Conservation (phyloP, 306 rosid species). For the Spatholobus suberectus region DNA sequence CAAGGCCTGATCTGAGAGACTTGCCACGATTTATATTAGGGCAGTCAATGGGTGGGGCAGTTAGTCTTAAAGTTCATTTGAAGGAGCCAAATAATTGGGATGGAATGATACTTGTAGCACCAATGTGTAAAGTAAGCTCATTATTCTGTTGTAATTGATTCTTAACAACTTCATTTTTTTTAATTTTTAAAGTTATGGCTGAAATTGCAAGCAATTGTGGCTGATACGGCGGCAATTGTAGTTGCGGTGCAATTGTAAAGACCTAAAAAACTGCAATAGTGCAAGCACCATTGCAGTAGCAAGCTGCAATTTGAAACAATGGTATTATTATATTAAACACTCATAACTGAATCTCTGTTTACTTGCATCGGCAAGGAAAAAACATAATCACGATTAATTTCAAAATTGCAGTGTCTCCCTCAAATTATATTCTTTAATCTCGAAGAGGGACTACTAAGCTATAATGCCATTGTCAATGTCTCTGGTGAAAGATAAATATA, state of each 20-base stretch:
- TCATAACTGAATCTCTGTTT: background rate
- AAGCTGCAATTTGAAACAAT: background rate
- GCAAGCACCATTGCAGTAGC: background rate
- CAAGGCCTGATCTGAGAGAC: slow-evolving; percentile 65
- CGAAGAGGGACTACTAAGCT: background rate
- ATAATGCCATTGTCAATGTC: background rate
- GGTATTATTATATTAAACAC: background rate
- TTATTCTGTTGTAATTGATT: slow-evolving; percentile 24
- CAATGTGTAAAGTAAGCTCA: slow-evolving; percentile 90
- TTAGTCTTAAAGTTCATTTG: slow-evolving; percentile 77
- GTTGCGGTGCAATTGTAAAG: background rate
- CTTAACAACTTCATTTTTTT: background rate
- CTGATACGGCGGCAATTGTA: background rate
- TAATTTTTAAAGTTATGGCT: background rate
- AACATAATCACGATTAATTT: slow-evolving; percentile 3
- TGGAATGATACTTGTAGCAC: slow-evolving; percentile 87
- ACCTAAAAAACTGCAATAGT: background rate
- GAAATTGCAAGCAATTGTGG: background rate
- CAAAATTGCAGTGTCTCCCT: background rate
- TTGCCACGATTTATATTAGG: slow-evolving; percentile 79
- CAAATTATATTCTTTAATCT: background rate
- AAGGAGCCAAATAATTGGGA: slow-evolving; percentile 80
- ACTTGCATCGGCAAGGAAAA: slow-evolving; percentile 15
- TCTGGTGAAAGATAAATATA: too few relatives aligned
- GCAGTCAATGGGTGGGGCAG: slow-evolving; percentile 95